These are phyloP conservation scores for Globisporangium nodosum DNA, from an alignment of 352 stramenopile genomes.

Conservation along the genomic window DNA sequence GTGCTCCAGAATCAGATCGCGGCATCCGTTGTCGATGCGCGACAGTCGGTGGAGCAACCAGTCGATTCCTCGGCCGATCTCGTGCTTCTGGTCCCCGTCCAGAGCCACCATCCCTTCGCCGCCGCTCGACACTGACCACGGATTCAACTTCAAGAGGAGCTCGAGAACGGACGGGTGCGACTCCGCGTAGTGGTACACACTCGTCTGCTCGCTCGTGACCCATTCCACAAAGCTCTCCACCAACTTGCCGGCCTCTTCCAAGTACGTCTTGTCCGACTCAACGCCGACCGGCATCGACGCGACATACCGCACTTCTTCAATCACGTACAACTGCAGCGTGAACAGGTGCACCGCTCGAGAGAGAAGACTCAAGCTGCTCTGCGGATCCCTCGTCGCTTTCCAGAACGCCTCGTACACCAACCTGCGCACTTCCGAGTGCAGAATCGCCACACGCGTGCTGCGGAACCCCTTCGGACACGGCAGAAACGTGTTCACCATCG, in stretches of 20 bases:
- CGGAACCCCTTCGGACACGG: constrained; percentile 60
- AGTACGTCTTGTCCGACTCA: constrained; percentile 37
- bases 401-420: constrained; percentile 72
- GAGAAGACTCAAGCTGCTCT: constrained; percentile 58
- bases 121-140: constrained; percentile 52
- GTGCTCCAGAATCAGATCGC: constrained; percentile 42
- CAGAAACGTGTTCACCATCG: constrained; percentile 77
- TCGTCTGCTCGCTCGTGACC: constrained; percentile 42
- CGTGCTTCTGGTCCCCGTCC: constrained; percentile 80
- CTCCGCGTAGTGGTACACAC: constrained; percentile 21
- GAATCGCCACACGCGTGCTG: constrained; percentile 47
- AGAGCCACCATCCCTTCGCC: constrained; percentile 53
- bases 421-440: constrained; percentile 48
- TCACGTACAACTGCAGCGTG: constrained; percentile 78
- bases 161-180: constrained; percentile 40
- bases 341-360: constrained; percentile 75
- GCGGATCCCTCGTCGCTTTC: constrained; percentile 46
- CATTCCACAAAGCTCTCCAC: constrained; percentile 55
- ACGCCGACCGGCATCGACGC: constrained; percentile 38
- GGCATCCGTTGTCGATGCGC: constrained; percentile 38
- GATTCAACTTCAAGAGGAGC: constrained; percentile 66
- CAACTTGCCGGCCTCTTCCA: constrained; percentile 33
- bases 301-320: constrained; percentile 68
- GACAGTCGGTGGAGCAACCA: constrained; percentile 70
- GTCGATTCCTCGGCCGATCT: constrained; percentile 73